Percentiles rank a stretch among this genome's conserved stretches.
Evolutionary conservation across 2,329 filamentous ascomycete species (phyloP).

Genomic region (Ceratocystis smalleyi): DNA sequence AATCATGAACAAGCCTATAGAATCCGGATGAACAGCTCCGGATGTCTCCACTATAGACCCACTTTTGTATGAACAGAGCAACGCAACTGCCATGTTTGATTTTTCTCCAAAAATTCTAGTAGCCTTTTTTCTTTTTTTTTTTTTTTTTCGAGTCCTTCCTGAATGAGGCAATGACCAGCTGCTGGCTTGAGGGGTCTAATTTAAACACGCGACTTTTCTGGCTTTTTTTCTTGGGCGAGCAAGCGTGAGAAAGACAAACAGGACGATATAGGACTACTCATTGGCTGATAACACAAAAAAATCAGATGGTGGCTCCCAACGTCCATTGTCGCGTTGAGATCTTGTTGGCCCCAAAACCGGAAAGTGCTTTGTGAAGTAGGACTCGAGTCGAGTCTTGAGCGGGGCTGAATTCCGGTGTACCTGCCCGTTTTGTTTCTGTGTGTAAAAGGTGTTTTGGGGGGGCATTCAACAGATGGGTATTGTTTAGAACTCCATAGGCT

Average conservation of each 20-base stretch:
- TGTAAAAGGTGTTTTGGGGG: too few species aligned
- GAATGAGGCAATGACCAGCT: neutral
- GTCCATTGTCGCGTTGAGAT: too few species aligned
- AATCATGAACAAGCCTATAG: neutral
- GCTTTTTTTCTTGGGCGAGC: too few species aligned
- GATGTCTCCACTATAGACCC: neutral
- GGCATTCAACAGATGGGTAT: neutral
- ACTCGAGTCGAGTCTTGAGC: too few species aligned
- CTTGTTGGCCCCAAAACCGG: too few species aligned
- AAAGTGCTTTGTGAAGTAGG: too few species aligned
- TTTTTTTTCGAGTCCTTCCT: neutral
- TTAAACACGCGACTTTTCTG: neutral
- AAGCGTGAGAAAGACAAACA: neutral
- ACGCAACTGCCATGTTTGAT: neutral
- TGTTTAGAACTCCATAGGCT: neutral
- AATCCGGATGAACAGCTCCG: neutral
- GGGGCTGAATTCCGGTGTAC: too few species aligned
- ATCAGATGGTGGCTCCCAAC: too few species aligned
- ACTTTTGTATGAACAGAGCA: neutral
- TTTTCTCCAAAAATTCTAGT: neutral
- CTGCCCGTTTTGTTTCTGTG: too few species aligned
- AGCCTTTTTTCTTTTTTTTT: neutral
- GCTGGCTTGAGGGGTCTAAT: neutral
- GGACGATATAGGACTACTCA: neutral
- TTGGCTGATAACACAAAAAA: too few species aligned